Evolutionary conservation across 768 basidiomycete genomes (phyloP).

Genomic region (Calvatia gigantea): DNA sequence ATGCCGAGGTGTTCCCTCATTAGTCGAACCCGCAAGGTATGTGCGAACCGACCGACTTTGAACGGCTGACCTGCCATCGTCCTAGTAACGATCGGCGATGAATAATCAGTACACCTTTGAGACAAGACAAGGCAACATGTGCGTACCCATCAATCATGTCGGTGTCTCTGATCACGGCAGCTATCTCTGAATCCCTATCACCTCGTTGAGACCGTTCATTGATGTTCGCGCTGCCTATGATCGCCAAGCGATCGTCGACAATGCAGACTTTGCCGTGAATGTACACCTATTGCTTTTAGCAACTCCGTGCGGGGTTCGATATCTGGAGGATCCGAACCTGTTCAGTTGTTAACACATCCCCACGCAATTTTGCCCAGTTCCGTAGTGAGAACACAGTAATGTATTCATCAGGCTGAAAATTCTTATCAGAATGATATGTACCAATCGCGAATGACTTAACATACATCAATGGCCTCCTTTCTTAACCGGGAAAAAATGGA

Average conservation of each 20-base stretch:
- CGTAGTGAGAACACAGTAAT: slow-evolving; percentile 88
- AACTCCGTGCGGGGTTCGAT: not conserved
- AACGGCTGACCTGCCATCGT: slow-evolving; percentile 93
- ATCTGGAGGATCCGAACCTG: slow-evolving; percentile 46
- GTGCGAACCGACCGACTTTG: slow-evolving; percentile 96
- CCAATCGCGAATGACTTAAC: slow-evolving; percentile 20
- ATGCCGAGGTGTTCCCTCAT: slow-evolving; percentile 98
- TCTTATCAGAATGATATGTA: slow-evolving; percentile 4
- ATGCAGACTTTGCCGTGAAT: slow-evolving; percentile 88
- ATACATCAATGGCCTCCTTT: slow-evolving; percentile 85
- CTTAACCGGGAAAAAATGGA: slow-evolving; percentile 87
- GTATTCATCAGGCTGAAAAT: slow-evolving; percentile 80
- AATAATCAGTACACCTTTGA: not conserved
- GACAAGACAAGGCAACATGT: not conserved
- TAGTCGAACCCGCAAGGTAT: slow-evolving; percentile 86
- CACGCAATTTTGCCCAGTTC: slow-evolving; percentile 90
- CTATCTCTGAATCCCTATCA: slow-evolving; percentile 95
- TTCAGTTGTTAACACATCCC: slow-evolving; percentile 82
- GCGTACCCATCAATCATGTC: slow-evolving; percentile 82
- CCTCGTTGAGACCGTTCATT: slow-evolving; percentile 96
- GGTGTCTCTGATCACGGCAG: slow-evolving; percentile 90
- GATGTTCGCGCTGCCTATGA: slow-evolving; percentile 96
- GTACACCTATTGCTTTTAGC: slow-evolving; percentile 56
- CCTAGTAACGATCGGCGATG: slow-evolving; percentile 34
- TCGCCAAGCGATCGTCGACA: slow-evolving; percentile 91